phyloP scores from a whole-genome alignment of 192 early-diverging fungal genomes.

The Bifiguratus adelaidae region DNA sequence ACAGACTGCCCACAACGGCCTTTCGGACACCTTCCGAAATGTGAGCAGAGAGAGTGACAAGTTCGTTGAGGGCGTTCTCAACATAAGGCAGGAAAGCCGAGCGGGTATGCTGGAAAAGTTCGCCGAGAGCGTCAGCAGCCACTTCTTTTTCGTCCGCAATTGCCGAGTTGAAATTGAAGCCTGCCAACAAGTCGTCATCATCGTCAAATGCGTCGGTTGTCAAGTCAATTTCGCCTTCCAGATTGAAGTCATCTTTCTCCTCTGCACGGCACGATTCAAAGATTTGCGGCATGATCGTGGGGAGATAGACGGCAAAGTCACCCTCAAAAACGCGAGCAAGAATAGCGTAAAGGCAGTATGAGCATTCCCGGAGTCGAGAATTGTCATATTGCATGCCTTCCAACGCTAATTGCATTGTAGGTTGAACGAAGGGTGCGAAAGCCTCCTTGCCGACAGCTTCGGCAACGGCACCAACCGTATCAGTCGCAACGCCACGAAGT shows the following conservation, averaged over 20 bases:
- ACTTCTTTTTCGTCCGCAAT: slow-evolving; percentile 91
- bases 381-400: slow-evolving; percentile 69
- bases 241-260: slow-evolving; percentile 39
- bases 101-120: slow-evolving; percentile 71
- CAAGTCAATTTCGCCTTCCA: slow-evolving; percentile 23
- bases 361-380: slow-evolving; percentile 70
- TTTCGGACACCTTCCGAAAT: slow-evolving; percentile 78
- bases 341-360: slow-evolving; percentile 78
- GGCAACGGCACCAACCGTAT: slow-evolving; percentile 76
- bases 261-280: slow-evolving; percentile 68
- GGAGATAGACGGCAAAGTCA: slow-evolving; percentile 73
- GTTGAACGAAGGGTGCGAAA: slow-evolving; percentile 66
- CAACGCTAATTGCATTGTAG: slow-evolving; percentile 64
- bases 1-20: slow-evolving; percentile 56
- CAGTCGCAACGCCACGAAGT: slow-evolving; percentile 78
- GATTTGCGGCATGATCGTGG: slow-evolving; percentile 68
- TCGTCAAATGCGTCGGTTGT: slow-evolving; percentile 34
- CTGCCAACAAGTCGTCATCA: slow-evolving; percentile 47
- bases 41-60: slow-evolving; percentile 59
- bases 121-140: slow-evolving; percentile 79
- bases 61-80: slow-evolving; percentile 53
- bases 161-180: slow-evolving; percentile 59
- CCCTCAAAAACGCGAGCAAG: slow-evolving; percentile 70
- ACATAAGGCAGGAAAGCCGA: slow-evolving; percentile 78
- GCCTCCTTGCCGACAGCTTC: slow-evolving; percentile 77